phyloP scores from a whole-genome alignment of 495 filamentous ascomycete genomes.

The Penicillium ochrochloron region DNA sequence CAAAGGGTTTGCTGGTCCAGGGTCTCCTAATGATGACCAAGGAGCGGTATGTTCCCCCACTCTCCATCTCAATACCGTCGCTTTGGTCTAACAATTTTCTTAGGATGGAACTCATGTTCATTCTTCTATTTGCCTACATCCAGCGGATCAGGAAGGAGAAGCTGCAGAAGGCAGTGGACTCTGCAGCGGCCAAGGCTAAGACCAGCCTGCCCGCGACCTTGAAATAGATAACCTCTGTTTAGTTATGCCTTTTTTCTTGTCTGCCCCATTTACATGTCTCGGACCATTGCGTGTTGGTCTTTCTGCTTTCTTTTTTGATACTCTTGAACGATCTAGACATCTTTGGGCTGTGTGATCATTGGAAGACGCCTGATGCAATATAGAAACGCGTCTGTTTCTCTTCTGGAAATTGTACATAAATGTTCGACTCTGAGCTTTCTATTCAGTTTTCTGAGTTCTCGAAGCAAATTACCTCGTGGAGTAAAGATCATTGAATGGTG shows the following conservation, averaged over 20 bases:
- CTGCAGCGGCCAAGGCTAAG: conserved; percentile 43
- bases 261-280: conserved; percentile 16
- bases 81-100: conserved; percentile 30
- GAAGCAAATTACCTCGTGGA: not conserved
- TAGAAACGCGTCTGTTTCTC: conserved; percentile 12
- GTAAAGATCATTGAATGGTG: not conserved
- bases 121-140: conserved; percentile 83
- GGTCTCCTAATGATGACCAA: conserved; percentile 99
- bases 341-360: conserved; percentile 9
- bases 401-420: conserved; percentile 17
- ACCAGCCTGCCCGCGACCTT: conserved; percentile 50
- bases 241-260: conserved; percentile 10
- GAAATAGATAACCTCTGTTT: conserved; percentile 37
- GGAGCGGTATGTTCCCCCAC: conserved; percentile 71
- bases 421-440: not conserved
- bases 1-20: conserved; percentile 92
- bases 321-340: conserved; percentile 27
- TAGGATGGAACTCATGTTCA: conserved; percentile 89
- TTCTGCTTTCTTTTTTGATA: conserved; percentile 18
- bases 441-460: not conserved
- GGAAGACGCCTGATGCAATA: conserved; percentile 4
- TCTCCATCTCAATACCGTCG: conserved; percentile 24
- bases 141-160: conserved; percentile 71
- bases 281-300: conserved; percentile 34
- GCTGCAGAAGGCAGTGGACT: conserved; percentile 66